Conservation (phyloP, 495 filamentous ascomycete genomes). For the Jackrogersella multiformis region DNA sequence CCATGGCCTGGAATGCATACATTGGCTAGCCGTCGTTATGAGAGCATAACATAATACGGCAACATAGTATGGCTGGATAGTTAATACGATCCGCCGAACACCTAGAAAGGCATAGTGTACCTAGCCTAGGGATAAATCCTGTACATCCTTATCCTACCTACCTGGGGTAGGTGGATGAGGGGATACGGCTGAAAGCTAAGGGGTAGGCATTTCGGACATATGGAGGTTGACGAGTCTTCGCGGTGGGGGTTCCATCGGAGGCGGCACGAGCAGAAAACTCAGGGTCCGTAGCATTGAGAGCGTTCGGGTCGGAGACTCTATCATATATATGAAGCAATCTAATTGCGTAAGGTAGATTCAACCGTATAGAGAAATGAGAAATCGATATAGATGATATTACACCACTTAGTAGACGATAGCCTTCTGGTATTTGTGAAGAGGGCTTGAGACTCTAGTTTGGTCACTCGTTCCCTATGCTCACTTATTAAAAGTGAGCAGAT, state of each 20-base stretch:
- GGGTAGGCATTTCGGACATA: background rate
- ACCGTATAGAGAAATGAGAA: constrained; percentile 9
- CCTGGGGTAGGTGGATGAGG: background rate
- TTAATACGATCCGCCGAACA: background rate
- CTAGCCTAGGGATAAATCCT: background rate
- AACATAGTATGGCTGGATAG: background rate
- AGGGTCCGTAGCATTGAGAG: constrained; percentile 22
- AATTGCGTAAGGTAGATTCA: constrained; percentile 10
- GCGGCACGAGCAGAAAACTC: constrained; percentile 4
- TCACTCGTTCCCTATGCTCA: background rate
- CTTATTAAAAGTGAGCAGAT: background rate
- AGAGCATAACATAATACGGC: background rate
- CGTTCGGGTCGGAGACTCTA: constrained; percentile 24
- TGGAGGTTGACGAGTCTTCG: constrained; percentile 7
- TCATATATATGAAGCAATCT: constrained; percentile 16
- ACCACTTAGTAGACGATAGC: constrained; percentile 7
- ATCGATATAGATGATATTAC: constrained; percentile 9
- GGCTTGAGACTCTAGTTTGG: background rate
- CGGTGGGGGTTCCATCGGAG: constrained; percentile 14
- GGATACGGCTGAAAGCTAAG: background rate
- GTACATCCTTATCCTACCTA: background rate
- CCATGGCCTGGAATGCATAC: background rate
- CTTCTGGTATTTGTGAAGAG: background rate
- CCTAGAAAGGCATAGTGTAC: background rate
- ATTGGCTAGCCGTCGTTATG: background rate